Conservation (phyloP, 345 rosid genomes). For the Hibiscus tridactylites region DNA sequence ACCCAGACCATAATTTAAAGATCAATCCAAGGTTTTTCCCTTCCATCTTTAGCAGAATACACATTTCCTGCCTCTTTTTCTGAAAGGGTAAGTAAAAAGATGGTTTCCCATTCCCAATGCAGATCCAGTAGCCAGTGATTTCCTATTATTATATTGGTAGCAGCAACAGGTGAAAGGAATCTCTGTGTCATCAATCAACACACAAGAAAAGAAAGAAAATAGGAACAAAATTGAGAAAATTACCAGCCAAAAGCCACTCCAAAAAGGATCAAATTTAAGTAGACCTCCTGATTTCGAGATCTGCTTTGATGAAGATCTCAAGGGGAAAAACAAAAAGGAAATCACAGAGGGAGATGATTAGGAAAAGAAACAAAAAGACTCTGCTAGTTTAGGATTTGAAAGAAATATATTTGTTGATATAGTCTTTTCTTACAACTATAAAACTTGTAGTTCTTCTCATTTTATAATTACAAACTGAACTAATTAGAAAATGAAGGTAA, state of each 20-base stretch:
- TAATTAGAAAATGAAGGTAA: conserved; percentile 3
- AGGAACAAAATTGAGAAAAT: background rate
- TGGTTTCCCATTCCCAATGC: conserved; percentile 32
- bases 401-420: conserved; percentile 11
- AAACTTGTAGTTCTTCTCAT: conserved; percentile 25
- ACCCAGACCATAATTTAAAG: conserved; percentile 5
- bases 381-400: conserved; percentile 1
- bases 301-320: conserved; percentile 15
- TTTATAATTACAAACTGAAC: conserved; percentile 23
- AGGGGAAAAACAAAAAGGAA: background rate
- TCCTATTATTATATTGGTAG: conserved; percentile 14
- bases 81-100: conserved; percentile 5
- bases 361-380: background rate
- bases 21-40: background rate
- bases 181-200: conserved; percentile 34
- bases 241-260: conserved; percentile 19
- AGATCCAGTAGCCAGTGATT: conserved; percentile 35
- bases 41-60: background rate
- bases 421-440: conserved; percentile 33
- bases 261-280: conserved; percentile 17
- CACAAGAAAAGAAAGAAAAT: background rate
- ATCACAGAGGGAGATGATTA: background rate
- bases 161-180: conserved; percentile 38
- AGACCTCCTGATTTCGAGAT: conserved; percentile 31
- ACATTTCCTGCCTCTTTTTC: background rate